Conservation (phyloP, 768 basidiomycete genomes). For the Sporobolomyces phaffii region DNA sequence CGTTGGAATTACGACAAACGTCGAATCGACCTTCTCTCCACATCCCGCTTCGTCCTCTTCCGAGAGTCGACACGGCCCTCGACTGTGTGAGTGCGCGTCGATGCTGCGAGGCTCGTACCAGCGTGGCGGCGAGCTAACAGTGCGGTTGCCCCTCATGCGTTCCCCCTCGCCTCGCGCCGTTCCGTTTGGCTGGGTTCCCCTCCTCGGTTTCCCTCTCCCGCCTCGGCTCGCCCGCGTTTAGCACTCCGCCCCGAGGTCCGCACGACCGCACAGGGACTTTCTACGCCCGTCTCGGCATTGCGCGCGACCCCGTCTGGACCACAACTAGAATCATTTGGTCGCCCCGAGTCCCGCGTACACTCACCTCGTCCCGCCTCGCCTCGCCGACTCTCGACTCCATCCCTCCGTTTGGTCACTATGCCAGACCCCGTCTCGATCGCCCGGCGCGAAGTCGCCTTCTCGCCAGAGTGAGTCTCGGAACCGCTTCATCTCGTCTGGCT, state of each 20-base stretch:
- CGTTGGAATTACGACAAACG: too few relatives aligned
- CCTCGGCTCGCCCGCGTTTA: too few relatives aligned
- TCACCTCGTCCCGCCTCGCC: neutral
- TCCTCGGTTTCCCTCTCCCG: neutral
- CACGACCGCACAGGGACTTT: neutral
- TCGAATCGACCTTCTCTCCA: too few relatives aligned
- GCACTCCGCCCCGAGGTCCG: too few relatives aligned
- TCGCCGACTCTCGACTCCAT: neutral
- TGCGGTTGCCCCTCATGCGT: too few relatives aligned
- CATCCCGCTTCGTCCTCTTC: neutral
- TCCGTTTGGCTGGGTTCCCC: too few relatives aligned
- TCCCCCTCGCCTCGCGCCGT: neutral
- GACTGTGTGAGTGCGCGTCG: too few relatives aligned
- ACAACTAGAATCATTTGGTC: too few relatives aligned
- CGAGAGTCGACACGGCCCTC: neutral
- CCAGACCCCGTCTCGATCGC: conserved; percentile 30
- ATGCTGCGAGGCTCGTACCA: too few relatives aligned
- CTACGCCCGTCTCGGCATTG: neutral
- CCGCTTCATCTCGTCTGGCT: neutral
- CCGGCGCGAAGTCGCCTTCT: conserved; percentile 25
- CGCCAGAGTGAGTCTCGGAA: conserved; percentile 12
- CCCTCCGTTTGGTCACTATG: conserved; percentile 4
- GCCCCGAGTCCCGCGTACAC: neutral
- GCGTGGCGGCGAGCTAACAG: too few relatives aligned
- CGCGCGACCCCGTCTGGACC: neutral